These are phyloP conservation scores for Mortierella sp. DNA, from an alignment of 371 early-diverging fungal genomes.

Conservation along the genomic window DNA sequence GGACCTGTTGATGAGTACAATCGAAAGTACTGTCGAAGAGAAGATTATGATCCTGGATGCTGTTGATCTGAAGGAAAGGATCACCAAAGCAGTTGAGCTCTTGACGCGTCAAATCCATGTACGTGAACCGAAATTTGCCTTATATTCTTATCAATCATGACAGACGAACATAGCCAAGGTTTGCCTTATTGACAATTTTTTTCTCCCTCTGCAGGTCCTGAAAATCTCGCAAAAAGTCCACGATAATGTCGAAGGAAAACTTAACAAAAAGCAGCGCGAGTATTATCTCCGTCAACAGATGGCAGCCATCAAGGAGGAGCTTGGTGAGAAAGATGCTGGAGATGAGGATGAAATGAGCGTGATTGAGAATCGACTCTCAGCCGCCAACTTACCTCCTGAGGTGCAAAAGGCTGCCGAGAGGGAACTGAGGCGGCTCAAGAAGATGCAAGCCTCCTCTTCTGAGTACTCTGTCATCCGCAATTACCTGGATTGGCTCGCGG, in stretches of 20 bases:
- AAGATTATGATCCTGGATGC: conserved; percentile 74
- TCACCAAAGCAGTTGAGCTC: conserved; percentile 70
- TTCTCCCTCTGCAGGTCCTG: conserved; percentile 67
- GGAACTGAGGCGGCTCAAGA: conserved; percentile 79
- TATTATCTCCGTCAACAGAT: conserved; percentile 88
- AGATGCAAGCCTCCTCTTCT: conserved; percentile 78
- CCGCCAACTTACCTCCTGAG: conserved; percentile 76
- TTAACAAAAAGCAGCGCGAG: conserved; percentile 85
- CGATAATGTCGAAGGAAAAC: conserved; percentile 80
- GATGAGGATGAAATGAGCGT: conserved; percentile 70
- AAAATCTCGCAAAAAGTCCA: conserved; percentile 86
- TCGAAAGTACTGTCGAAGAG: conserved; percentile 80
- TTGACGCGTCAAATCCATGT: conserved; percentile 85
- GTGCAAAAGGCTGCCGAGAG: conserved; percentile 73
- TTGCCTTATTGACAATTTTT: too few species aligned
- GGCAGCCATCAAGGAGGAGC: conserved; percentile 85
- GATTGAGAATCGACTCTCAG: conserved; percentile 62
- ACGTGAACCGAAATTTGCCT: conserved; percentile 13
- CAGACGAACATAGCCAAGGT: too few species aligned
- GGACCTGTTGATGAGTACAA: conserved; percentile 78
- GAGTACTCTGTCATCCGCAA: conserved; percentile 85
- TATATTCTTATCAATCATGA: background rate
- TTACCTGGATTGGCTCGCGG: conserved; percentile 81
- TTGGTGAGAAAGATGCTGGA: conserved; percentile 76
- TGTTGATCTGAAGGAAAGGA: conserved; percentile 66